These are phyloP conservation scores for Alternaria incomplexa DNA, from an alignment of 2,329 filamentous ascomycete genomes.

Conservation along the genomic window DNA sequence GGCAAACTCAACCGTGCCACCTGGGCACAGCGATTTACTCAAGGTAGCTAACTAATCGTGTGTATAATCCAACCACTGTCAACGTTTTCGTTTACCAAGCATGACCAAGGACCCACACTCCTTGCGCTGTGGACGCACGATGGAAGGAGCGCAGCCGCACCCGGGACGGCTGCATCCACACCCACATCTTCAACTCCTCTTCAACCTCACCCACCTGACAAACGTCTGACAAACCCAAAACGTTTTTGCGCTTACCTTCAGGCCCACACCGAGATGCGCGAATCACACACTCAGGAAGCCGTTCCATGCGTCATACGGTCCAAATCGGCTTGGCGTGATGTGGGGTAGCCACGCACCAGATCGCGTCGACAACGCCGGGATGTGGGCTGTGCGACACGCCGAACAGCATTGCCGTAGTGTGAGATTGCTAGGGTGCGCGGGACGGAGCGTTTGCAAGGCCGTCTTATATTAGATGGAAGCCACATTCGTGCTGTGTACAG, in stretches of 20 bases:
- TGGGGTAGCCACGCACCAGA: constrained; percentile 29
- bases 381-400: constrained; percentile 12
- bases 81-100: neutral
- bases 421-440: neutral
- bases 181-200: neutral
- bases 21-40: neutral
- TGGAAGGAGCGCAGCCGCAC: neutral
- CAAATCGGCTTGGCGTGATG: constrained; percentile 22
- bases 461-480: constrained; percentile 5
- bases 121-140: neutral
- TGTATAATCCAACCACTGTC: neutral
- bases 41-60: neutral
- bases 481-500: neutral
- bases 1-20: neutral
- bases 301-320: constrained; percentile 14
- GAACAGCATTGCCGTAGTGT: constrained; percentile 27
- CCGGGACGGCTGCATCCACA: neutral
- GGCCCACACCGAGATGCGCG: constrained; percentile 2
- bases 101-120: neutral
- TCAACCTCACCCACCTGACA: constrained; percentile 13
- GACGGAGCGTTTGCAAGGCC: neutral
- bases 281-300: constrained; percentile 14
- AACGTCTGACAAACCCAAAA: constrained; percentile 19
- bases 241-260: neutral
- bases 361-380: neutral